phyloP scores from a whole-genome alignment of 2,329 filamentous ascomycete genomes.

The Gnomoniopsis sp. region DNA sequence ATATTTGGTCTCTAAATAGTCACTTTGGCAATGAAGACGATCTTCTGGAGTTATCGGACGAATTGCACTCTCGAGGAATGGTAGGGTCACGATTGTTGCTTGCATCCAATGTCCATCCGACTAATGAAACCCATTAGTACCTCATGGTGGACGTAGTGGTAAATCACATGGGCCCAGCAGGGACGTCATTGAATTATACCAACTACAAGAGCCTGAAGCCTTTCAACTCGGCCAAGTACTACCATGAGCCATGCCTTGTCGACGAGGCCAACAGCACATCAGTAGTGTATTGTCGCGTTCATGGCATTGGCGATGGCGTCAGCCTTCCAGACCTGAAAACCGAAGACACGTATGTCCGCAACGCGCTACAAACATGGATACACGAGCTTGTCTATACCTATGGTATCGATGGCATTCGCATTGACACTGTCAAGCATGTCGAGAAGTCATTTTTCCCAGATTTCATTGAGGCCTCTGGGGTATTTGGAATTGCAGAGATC shows the following conservation, averaged over 20 bases:
- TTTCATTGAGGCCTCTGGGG: slow-evolving; percentile 42
- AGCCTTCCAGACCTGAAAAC: slow-evolving; percentile 51
- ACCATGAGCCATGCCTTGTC: slow-evolving; percentile 50
- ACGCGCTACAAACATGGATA: slow-evolving; percentile 47
- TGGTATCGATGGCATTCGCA: slow-evolving; percentile 46
- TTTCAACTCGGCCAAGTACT: slow-evolving; percentile 52
- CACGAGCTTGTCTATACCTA: slow-evolving; percentile 44
- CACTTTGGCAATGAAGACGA: slow-evolving; percentile 49
- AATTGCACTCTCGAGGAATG: slow-evolving; percentile 55
- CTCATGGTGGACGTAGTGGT: slow-evolving; percentile 57
- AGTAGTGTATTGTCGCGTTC: slow-evolving; percentile 44
- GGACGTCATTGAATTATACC: slow-evolving; percentile 33
- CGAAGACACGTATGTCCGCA: slow-evolving; percentile 37
- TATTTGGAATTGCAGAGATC: slow-evolving; percentile 49
- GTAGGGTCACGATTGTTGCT: not conserved
- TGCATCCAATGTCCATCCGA: slow-evolving; percentile 22
- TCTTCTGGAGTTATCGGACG: slow-evolving; percentile 44
- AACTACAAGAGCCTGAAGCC: slow-evolving; percentile 53
- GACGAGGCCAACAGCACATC: slow-evolving; percentile 33
- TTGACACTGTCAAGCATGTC: slow-evolving; percentile 47
- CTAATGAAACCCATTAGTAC: not conserved
- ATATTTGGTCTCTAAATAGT: slow-evolving; percentile 46
- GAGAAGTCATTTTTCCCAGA: slow-evolving; percentile 44
- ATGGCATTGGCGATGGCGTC: slow-evolving; percentile 35
- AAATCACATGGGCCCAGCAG: slow-evolving; percentile 54